Evolutionary conservation across 495 filamentous ascomycete species (phyloP).

Genomic region (Hypoxylon rickii): DNA sequence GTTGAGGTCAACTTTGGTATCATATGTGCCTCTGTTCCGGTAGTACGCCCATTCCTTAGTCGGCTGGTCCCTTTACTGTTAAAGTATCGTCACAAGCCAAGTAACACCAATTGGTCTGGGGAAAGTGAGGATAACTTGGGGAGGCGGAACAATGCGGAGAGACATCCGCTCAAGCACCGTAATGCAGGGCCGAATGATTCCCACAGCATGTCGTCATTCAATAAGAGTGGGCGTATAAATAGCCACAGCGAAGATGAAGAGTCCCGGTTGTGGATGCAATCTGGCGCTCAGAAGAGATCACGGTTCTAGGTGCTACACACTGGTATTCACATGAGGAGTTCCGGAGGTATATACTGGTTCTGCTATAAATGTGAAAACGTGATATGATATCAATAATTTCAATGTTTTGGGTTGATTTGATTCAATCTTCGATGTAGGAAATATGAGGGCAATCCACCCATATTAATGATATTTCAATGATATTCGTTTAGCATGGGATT

Average conservation of each 20-base stretch:
- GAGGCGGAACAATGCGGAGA: conserved; percentile 7
- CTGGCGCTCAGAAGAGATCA: conserved; percentile 40
- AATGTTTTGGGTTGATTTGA: too few relatives aligned
- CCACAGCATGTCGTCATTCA: conserved; percentile 15
- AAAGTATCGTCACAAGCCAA: conserved; percentile 11
- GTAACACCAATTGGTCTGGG: conserved; percentile 2
- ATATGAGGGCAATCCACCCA: too few relatives aligned
- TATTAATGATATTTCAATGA: too few relatives aligned
- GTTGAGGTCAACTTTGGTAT: conserved; percentile 58
- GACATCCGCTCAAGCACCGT: conserved; percentile 9
- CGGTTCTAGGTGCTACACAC: too few relatives aligned
- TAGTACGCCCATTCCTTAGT: conserved; percentile 48
- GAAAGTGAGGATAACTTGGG: too few relatives aligned
- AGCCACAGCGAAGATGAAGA: conserved; percentile 14
- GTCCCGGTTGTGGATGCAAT: conserved; percentile 9
- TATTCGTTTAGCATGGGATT: too few relatives aligned
- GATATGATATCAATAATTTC: too few relatives aligned
- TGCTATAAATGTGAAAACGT: too few relatives aligned
- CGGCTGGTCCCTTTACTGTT: conserved; percentile 44
- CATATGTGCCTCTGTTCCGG: conserved; percentile 55
- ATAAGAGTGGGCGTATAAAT: not conserved
- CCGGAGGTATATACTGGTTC: too few relatives aligned
- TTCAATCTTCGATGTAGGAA: too few relatives aligned
- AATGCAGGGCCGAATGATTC: conserved; percentile 13
- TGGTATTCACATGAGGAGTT: too few relatives aligned